A percentile compares a stretch with the other conserved stretches of the same genome.
These are phyloP conservation scores for Tulasnella sp. DNA, from an alignment of 768 basidiomycete species.

Conservation along the genomic window DNA sequence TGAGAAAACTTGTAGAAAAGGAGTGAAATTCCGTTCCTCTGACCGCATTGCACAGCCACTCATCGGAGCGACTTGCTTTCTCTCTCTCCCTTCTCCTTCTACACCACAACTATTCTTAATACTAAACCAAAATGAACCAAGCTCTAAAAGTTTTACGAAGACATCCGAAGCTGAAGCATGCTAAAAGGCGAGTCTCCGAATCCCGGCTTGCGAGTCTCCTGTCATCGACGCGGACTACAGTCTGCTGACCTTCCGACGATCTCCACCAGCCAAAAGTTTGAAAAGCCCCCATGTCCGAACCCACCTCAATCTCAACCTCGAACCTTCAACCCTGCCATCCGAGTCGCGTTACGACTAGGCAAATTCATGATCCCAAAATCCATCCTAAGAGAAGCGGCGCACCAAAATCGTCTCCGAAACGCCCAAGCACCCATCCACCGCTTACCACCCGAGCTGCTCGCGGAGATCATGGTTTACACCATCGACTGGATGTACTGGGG, in stretches of 20 bases:
- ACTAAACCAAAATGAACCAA: background rate
- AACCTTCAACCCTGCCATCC: background rate
- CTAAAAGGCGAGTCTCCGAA: background rate
- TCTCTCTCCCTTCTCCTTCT: background rate
- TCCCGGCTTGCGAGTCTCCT: background rate
- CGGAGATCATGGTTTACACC: background rate
- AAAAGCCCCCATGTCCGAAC: background rate
- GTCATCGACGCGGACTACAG: background rate
- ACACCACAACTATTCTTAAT: background rate
- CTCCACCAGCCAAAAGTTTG: background rate
- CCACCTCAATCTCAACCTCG: background rate
- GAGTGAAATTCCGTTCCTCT: background rate
- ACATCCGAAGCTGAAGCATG: background rate
- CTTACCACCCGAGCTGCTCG: background rate
- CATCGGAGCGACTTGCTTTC: background rate
- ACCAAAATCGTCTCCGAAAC: background rate
- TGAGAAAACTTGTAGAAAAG: background rate
- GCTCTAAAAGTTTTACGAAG: background rate
- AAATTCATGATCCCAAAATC: background rate
- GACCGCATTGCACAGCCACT: background rate
- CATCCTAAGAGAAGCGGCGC: background rate
- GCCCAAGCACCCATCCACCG: slow-evolving; percentile 3
- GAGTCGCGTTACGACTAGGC: background rate
- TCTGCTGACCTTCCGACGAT: background rate
- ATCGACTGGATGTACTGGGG: background rate